These are phyloP conservation scores for Cutaneotrichosporon sp. DNA, from an alignment of 1,284 basidiomycete genomes.

Conservation along the genomic window DNA sequence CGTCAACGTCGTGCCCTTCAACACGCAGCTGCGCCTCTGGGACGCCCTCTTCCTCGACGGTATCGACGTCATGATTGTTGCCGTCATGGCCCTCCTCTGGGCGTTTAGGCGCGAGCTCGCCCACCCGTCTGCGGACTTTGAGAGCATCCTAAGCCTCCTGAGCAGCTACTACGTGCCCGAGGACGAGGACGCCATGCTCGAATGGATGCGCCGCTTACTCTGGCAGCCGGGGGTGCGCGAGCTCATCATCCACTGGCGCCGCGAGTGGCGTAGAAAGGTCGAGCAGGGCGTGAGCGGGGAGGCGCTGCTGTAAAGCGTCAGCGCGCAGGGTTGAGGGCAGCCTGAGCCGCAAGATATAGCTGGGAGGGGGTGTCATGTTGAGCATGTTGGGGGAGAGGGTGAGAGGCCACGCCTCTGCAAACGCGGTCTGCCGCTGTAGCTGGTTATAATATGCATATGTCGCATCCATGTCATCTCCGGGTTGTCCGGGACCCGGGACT, in stretches of 20 bases:
- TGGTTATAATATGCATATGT: slow-evolving; percentile 4
- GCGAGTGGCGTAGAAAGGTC: slow-evolving; percentile 42
- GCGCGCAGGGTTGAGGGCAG: not conserved
- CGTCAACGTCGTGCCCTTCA: slow-evolving; percentile 93
- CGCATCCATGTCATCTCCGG: not conserved
- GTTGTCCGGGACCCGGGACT: no score
- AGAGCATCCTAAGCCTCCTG: slow-evolving; percentile 81
- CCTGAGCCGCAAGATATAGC: not conserved
- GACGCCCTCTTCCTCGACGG: slow-evolving; percentile 91
- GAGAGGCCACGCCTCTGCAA: not conserved
- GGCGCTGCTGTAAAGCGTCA: slow-evolving; percentile 38
- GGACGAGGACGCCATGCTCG: slow-evolving; percentile 75
- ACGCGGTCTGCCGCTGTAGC: not conserved
- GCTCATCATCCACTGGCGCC: slow-evolving; percentile 63
- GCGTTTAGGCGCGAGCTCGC: slow-evolving; percentile 57
- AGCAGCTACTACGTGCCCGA: slow-evolving; percentile 91
- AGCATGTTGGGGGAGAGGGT: no score
- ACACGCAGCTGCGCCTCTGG: slow-evolving; percentile 92
- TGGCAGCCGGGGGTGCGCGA: slow-evolving; percentile 67
- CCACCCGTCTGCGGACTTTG: slow-evolving; percentile 68
- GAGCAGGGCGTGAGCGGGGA: slow-evolving; percentile 34
- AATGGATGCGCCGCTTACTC: slow-evolving; percentile 76
- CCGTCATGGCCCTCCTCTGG: slow-evolving; percentile 87
- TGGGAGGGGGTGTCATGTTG: not conserved
- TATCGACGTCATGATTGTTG: slow-evolving; percentile 79